These are phyloP conservation scores for Lantana camara DNA, from an alignment of 257 asterid species.

Conservation along the genomic window DNA sequence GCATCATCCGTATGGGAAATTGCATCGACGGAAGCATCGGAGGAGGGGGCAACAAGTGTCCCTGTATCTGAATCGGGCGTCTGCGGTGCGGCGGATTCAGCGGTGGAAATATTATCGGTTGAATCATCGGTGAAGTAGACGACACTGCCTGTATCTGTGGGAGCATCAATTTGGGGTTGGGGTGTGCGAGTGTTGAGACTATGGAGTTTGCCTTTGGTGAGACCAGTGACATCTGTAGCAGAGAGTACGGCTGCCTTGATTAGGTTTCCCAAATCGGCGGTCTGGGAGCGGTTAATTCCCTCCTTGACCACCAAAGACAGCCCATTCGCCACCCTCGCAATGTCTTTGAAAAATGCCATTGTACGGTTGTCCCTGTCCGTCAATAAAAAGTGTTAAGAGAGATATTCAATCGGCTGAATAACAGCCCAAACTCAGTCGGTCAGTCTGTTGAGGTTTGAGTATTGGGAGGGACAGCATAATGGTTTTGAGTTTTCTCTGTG, in stretches of 20 bases:
- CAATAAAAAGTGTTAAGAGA: too few relatives aligned
- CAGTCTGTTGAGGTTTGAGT: too few relatives aligned
- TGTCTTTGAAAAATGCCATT: slow-evolving; percentile 62
- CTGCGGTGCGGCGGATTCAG: slow-evolving; percentile 10
- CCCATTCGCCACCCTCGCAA: slow-evolving; percentile 64
- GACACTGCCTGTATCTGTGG: slow-evolving; percentile 28
- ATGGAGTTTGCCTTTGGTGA: slow-evolving; percentile 71
- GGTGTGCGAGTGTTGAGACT: slow-evolving; percentile 30
- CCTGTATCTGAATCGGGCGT: slow-evolving; percentile 14
- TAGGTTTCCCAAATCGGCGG: slow-evolving; percentile 40
- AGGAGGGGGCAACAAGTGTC: slow-evolving; percentile 8
- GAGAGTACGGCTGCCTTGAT: slow-evolving; percentile 61
- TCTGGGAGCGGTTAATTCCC: slow-evolving; percentile 37
- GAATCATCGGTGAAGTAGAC: slow-evolving; percentile 39
- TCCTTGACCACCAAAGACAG: slow-evolving; percentile 79
- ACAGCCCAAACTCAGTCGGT: too few relatives aligned
- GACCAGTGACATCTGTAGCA: slow-evolving; percentile 70
- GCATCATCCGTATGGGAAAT: slow-evolving; percentile 12
- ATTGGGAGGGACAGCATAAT: too few relatives aligned
- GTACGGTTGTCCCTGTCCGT: too few relatives aligned
- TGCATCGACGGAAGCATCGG: slow-evolving; percentile 24
- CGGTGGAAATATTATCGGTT: slow-evolving; percentile 9
- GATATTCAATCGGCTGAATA: too few relatives aligned
- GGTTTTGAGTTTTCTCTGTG: neutral
- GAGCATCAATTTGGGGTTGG: neutral